Evolutionary conservation across 371 early-diverging fungal species (phyloP), one percentile per base, ranked within the genome.

Genomic region (Mucor mucedo): DNA sequence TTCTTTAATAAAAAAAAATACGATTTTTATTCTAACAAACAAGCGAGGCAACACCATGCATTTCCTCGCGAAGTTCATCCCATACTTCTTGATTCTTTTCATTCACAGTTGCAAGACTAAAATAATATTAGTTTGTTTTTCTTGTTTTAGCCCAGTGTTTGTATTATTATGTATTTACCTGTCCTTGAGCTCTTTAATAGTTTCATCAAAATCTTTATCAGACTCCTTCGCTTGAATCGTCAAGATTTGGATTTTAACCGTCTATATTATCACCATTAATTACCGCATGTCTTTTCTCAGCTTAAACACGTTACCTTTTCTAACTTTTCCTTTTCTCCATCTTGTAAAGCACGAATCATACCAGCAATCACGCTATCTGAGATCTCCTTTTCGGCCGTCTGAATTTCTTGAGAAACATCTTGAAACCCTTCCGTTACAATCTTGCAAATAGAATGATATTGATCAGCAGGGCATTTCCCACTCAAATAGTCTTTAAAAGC

Each of bases 351-450:
- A 21, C 78, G 72, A 32, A 82, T 71, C 50, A 69, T 56, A n/a
- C 58, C 52, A 0, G 68, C 70, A n/a, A 77, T 55, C 27, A 75
- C 73, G 28, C 40, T 45, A 41, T 70, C 65, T 4, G 52, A 42
- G 9, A 65, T 49, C 7, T 54, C 62, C 9, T 57, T 71, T 61
- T 82, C 82, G 7, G 76, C 62, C 5, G 48, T 39, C 55, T 82
- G 79, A 29, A 82, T 75, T 27, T 77, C 74, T 4, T 39, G 28
- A 4, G 82, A 79, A 0, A 79, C 79, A 42, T 79, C 78, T 59
- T 82, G 78, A 56, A 82, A 82, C 1, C 79, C 82, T 48, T 79
- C 75, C 2, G 82, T 82, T 2, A 79, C 79, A 32, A 78, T 72
- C 14, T 59, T 60, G 52, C 82, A 82, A 16, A 82, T 71, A 7